Evolutionary conservation across 2,329 filamentous ascomycete genomes (phyloP), one percentile per base, ranked within the genome.

Genomic region (Amphichorda felina): DNA sequence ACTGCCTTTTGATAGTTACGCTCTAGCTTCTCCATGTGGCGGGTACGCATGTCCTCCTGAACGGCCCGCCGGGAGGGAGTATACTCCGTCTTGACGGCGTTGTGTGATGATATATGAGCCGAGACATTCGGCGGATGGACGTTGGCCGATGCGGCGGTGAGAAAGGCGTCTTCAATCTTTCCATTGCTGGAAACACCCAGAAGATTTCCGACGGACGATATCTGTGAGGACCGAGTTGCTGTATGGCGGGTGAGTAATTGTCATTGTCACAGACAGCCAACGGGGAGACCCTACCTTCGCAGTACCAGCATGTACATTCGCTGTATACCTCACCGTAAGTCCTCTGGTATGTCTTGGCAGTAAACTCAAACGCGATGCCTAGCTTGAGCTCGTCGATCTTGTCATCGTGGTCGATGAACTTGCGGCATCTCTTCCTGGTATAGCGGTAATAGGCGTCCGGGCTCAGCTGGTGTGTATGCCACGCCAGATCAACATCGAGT

Each of bases 391-490:
- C 41, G 0, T 35, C 50, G 16, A 64, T 50, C 2, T 41, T 59
- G 34, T 64, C 60, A 34, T 64, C 55, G 38, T 64, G 59, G 16
- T 63, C 54, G 26, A 64, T 44, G 33, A 57, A 54, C 4, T 41
- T 40, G 0, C 49, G 47, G 0, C 40, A 30, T 2, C 41, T 8
- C 0, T 36, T 26, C 24, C 43, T 43, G 28, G 44, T 45, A 2
- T 36, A 40, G 16, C 37, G 24, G 1, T 39, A 39, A 38, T 63
- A 63, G 2, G 37, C 11, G 2, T 18, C 38, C 0, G 55, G 46
- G 1, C 49, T 51, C 32, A 54, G 55, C 36, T 63, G 60, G 34
- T 64, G 59, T 0, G 62, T 65, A 33, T 64, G 59, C 62, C 61
- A 65, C 1, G 52, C 53, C 0, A 65, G 45, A 39, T 65, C 61